These are phyloP conservation scores for Nannochloris sp. DNA, from an alignment of 139 green algal genomes.

Conservation along the genomic window DNA sequence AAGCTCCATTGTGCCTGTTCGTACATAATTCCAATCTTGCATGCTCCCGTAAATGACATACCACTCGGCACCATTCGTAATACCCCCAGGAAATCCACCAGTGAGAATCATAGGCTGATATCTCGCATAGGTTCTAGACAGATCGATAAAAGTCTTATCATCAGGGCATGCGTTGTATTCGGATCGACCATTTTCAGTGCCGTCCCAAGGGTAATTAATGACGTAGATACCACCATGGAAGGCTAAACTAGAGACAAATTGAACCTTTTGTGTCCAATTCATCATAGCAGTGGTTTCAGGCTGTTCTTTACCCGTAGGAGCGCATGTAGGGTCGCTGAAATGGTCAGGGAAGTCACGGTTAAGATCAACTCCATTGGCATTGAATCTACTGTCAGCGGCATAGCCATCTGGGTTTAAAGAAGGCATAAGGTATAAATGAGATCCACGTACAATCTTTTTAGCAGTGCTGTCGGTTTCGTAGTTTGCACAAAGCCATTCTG, in stretches of 20 bases:
- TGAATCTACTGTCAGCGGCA: slow-evolving; percentile 23
- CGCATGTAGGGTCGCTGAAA: slow-evolving; percentile 12
- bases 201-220: slow-evolving; percentile 82
- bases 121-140: slow-evolving; percentile 65
- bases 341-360: slow-evolving; percentile 91
- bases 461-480: slow-evolving; percentile 23
- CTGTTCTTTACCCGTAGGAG: slow-evolving; percentile 30
- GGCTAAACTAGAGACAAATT: slow-evolving; percentile 10
- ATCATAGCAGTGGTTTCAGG: slow-evolving; percentile 71
- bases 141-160: slow-evolving; percentile 59
- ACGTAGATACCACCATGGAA: slow-evolving; percentile 67
- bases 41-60: slow-evolving; percentile 86
- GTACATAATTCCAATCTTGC: slow-evolving; percentile 88
- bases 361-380: slow-evolving; percentile 62
- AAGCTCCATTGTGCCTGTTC: slow-evolving; percentile 59
- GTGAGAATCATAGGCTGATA: slow-evolving; percentile 45
- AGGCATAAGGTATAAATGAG: slow-evolving; percentile 65
- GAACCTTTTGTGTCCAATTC: slow-evolving; percentile 37
- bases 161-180: slow-evolving; percentile 61
- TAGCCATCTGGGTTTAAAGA: slow-evolving; percentile 90
- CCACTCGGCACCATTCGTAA: slow-evolving; percentile 88
- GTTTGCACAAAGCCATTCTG: slow-evolving; percentile 70
- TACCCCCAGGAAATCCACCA: slow-evolving; percentile 55
- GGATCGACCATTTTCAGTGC: slow-evolving; percentile 41
- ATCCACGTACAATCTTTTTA: slow-evolving; percentile 40